These are phyloP conservation scores for Barnettozyma siamensis DNA, from an alignment of 805 yeast genomes.

Conservation along the genomic window DNA sequence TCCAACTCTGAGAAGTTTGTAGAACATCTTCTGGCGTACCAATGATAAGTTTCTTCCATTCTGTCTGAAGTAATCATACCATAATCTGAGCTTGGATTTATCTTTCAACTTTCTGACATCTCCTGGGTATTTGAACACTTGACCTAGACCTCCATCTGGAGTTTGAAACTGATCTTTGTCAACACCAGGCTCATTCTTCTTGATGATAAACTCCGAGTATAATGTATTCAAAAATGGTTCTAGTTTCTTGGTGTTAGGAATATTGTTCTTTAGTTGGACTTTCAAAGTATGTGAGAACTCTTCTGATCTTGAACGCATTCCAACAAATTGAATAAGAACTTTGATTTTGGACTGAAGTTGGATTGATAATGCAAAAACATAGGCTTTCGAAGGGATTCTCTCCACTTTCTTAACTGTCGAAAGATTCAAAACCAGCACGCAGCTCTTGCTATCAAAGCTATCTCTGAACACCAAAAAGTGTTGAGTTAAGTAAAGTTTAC, in stretches of 20 bases:
- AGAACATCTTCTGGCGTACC: constrained; percentile 68
- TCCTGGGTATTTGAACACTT: constrained; percentile 83
- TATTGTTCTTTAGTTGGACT: constrained; percentile 52
- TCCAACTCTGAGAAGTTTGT: constrained; percentile 81
- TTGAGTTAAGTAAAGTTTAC: constrained; percentile 67
- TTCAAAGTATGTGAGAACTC: constrained; percentile 68
- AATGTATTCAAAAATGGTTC: constrained; percentile 62
- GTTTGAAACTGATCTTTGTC: constrained; percentile 38
- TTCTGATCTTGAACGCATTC: constrained; percentile 74
- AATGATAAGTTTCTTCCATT: constrained; percentile 83
- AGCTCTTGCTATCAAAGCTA: constrained; percentile 58
- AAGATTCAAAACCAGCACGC: constrained; percentile 66
- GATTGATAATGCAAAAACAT: constrained; percentile 72
- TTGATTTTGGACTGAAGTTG: constrained; percentile 60
- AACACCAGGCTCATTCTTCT: constrained; percentile 34
- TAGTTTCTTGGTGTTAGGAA: constrained; percentile 54
- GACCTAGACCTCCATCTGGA: constrained; percentile 84
- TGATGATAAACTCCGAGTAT: constrained; percentile 81
- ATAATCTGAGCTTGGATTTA: constrained; percentile 77
- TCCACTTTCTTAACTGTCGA: constrained; percentile 81
- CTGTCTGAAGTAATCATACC: constrained; percentile 86
- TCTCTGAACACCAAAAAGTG: constrained; percentile 74
- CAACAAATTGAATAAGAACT: constrained; percentile 68
- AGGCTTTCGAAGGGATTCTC: constrained; percentile 69
- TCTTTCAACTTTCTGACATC: constrained; percentile 72